Evolutionary conservation across 108 stramenopile species (phyloP), one percentile per base, ranked within the genome.

Genomic region (Skeletonema marinoi): DNA sequence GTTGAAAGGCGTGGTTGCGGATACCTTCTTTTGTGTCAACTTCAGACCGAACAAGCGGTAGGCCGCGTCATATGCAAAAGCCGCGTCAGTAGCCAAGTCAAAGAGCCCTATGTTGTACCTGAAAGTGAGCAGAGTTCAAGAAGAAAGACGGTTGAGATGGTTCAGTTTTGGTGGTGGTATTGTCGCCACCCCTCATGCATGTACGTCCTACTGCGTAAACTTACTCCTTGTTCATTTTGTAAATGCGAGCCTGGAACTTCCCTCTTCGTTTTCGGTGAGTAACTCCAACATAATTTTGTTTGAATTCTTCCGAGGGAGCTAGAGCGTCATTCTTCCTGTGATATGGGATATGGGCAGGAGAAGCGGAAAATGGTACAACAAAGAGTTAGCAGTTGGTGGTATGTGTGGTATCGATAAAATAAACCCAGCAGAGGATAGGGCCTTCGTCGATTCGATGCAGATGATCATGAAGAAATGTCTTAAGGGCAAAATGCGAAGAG

Each of bases 161-260:
- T 56, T n/a, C 1, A 25, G 29, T 56, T 6, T 3, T 21, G 9
- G 25, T 56, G 54, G 54, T 6, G 19, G 0, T 12, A 13, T 12
- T 46, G 16, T 46, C 44, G 44, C 11, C 39, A 3, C 39, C 11
- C 39, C 39, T 41, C 10, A 0, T 1, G 39, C 9, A 10, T 41
- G 39, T 12, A 51, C 17, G n/a, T 25, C 25, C 25, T 46, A 12
- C 4, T 56, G 19, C 21, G 3, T 25, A 6, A 56, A 25, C 54
- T 56, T 56, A 56, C 54, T 56, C 54, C 25, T 56, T 56, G n/a
- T 56, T 56, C 54, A 56, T 56, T 56, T 56, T 56, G 21, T 56
- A 56, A 1, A 56, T 56, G 54, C 54, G 54, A 29, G 54, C 54
- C 54, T 56, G 54, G 54, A 56, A 56, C 25, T 56, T 56, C 2